Evolutionary conservation across 768 basidiomycete species (phyloP).

Genomic region (Lactifluus piperatus): DNA sequence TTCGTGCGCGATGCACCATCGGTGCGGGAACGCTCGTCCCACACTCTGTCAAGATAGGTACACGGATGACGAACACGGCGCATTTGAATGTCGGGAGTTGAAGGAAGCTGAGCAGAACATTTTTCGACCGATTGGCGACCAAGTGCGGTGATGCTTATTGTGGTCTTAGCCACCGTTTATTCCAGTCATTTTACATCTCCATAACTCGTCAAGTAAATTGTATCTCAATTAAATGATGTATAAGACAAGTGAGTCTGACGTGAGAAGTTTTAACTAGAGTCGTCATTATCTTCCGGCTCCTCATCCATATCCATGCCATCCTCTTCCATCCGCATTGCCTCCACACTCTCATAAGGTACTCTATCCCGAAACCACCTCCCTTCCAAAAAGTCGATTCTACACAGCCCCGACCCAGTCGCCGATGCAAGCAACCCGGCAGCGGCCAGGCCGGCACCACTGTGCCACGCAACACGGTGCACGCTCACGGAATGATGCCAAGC

Average conservation of each 20-base stretch:
- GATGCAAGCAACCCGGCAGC: constrained; percentile 58
- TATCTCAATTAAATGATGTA: background rate
- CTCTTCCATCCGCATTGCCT: constrained; percentile 50
- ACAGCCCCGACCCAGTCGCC: constrained; percentile 77
- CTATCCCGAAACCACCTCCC: constrained; percentile 67
- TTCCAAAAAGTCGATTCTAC: constrained; percentile 70
- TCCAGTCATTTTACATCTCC: background rate
- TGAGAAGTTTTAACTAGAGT: background rate
- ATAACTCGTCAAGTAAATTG: background rate
- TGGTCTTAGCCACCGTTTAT: too few species aligned
- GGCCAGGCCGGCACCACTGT: constrained; percentile 59
- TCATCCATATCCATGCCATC: constrained; percentile 28
- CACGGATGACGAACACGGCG: background rate
- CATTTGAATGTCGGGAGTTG: background rate
- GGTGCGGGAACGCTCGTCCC: background rate
- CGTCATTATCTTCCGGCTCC: constrained; percentile 32
- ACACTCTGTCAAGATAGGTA: background rate
- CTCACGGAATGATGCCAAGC: constrained; percentile 77
- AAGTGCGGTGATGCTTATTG: background rate
- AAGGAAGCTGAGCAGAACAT: background rate
- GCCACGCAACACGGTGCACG: constrained; percentile 77
- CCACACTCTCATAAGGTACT: constrained; percentile 57
- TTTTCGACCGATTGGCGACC: background rate
- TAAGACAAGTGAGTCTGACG: background rate
- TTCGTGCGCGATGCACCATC: background rate